Base-by-base conservation (phyloP, 495 filamentous ascomycete species). In the Venustampulla echinocandica region DNA sequence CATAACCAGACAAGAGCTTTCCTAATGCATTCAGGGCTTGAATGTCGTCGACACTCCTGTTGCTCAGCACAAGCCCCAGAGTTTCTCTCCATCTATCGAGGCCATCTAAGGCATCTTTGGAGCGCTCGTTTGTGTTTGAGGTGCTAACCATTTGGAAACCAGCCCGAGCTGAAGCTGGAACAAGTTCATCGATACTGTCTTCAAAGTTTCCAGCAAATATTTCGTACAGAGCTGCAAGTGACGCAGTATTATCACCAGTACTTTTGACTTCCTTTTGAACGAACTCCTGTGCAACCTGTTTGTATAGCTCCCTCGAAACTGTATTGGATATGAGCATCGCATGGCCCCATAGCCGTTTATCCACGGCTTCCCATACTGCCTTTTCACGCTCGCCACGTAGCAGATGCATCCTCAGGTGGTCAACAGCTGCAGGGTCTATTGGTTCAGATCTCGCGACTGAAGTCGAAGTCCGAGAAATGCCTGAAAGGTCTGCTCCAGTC, bases 51-150 rank as follows among this genome's bases (percentile, higher is more conserved):
- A 76, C 64, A 40, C 81, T 93, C 41, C 93, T 77, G 64, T 97
- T 97, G 68, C 79, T 87, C 20, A 96, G 64, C 25, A 96, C 77
- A 48, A 97, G 63, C 1, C 81, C 80, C 14, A 97, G 66, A 1
- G 90, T 95, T 62, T 99, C 92, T 42, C 78, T 79, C 93, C 93
- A 99, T 58, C 84, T 85, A 53, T 95, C 84, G 19, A 99, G 71
- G 13, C 92, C 92, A 57, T 85, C 84, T 17, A 86, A 66, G 0
- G 83, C 81, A 61, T 88, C 82, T 55, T 82, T 84, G 6, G 81
- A 73, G 17, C 76, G 56, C 2, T 75, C 81, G 39, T 73, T 65
- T 19, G 74, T 69, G 49, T 77, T 68, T 21, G 77, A 70, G 42
- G 80, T 83, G 56, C 80, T 87, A 49, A 93, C 73, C 69, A 99